Evolutionary conservation across 148 eudicot genomes (phyloP), one percentile per base, ranked within the genome.

Genomic region (Rhododendron henanense): DNA sequence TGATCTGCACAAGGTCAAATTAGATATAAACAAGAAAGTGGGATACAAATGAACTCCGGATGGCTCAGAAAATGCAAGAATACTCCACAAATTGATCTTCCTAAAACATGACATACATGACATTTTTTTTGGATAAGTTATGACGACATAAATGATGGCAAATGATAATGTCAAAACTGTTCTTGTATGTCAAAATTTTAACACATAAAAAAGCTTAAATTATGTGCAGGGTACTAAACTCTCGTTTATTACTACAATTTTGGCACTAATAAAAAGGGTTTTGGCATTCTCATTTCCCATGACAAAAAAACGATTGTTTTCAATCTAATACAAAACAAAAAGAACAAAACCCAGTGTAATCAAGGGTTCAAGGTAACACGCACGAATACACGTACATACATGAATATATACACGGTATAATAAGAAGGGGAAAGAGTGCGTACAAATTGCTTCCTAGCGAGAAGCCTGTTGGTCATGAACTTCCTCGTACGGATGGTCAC

Each of bases 391-490:
- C 28, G 21, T 16, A 13, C 9, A 78, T 1, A 14, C 5, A 48
- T 28, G 5, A 81, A 75, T 61, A 55, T 4, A 55, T 4, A 55
- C 21, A 19, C 67, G 6, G 25, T 3, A 11, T 51, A 61, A 61
- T 19, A 21, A 61, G 10, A 61, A 21, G 25, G 45, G 35, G 71
- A 35, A 67, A 16, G 6, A 39, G 81, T 15, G 15, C 25, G 37
- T 69, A 94, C 95, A 67, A 95, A 95, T 90, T 95, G 98, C 87
- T 94, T 94, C 89, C 98, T 93, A 9, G 98, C 91, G 35, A 94
- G 96, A 69, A 94, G 96, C 61, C 98, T 91, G 57, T 94, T 94
- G 14, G 98, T 94, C 98, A 94, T 93, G 90, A 94, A 94, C 92
- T 94, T 94, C 93, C 98, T 92, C 28, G 98, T 92, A 1, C 98